These are phyloP conservation scores for Exophiala sp. DNA, from an alignment of 2,329 filamentous ascomycete genomes.

Conservation along the genomic window DNA sequence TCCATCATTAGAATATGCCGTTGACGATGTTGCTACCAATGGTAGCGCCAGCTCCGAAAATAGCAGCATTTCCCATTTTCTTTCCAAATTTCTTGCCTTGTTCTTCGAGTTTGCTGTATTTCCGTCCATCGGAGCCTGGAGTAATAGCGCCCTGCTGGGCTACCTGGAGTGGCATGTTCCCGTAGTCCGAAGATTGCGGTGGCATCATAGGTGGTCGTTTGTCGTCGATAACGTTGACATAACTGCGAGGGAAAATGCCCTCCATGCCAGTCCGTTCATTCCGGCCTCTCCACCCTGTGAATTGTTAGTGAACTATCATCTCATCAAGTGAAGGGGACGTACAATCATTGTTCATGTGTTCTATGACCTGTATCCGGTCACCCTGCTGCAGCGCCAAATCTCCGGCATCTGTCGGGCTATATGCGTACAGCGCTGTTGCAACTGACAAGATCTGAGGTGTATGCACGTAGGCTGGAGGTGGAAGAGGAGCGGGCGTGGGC, in stretches of 20 bases:
- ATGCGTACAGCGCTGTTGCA: slow-evolving; percentile 79
- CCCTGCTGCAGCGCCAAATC: slow-evolving; percentile 78
- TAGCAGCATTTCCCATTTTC: slow-evolving; percentile 73
- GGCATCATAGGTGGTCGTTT: slow-evolving; percentile 46
- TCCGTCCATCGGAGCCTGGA: slow-evolving; percentile 42
- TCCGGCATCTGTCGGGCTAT: slow-evolving; percentile 73
- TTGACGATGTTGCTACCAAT: slow-evolving; percentile 89
- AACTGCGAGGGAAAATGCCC: slow-evolving; percentile 93
- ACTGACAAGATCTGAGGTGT: slow-evolving; percentile 59
- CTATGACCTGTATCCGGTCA: slow-evolving; percentile 74
- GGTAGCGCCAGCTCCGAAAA: slow-evolving; percentile 76
- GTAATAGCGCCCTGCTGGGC: slow-evolving; percentile 51
- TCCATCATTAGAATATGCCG: slow-evolving; percentile 68
- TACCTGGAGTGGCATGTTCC: slow-evolving; percentile 72
- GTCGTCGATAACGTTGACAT: slow-evolving; percentile 70
- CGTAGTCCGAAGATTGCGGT: slow-evolving; percentile 41
- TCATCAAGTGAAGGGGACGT: slow-evolving; percentile 26
- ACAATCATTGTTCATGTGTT: slow-evolving; percentile 96
- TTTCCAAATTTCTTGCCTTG: slow-evolving; percentile 94
- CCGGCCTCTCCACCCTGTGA: slow-evolving; percentile 69
- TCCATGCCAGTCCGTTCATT: slow-evolving; percentile 79
- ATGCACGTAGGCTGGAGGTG: slow-evolving; percentile 53
- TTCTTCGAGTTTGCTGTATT: slow-evolving; percentile 63
- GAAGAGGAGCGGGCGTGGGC: slow-evolving; percentile 44
- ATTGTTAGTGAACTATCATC: slow-evolving; percentile 22